Evolutionary conservation across 179 eudicot genomes (phyloP), one percentile per base, ranked within the genome.

Genomic region (Gypsophila paniculata): DNA sequence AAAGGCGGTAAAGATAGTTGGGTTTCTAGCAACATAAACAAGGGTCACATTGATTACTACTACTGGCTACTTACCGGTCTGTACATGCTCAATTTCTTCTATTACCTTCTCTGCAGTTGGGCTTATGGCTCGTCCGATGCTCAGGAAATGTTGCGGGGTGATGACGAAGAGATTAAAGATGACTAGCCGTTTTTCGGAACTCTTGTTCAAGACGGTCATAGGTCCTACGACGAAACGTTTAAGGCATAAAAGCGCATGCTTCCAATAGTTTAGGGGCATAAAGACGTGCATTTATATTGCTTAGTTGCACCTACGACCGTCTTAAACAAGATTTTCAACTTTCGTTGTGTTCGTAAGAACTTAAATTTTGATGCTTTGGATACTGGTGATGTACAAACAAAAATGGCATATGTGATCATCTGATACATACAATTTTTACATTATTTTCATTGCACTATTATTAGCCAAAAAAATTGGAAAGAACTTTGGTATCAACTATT

Each of bases 31-130:
- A 65, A 87, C 46, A 75, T 83, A n/a, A 83, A 85, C 71, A 72
- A 79, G 76, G 88, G 79, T 49, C 86, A 76, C 14, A 74, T 71
- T 49, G 91, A 86, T 70, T 86, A 82, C 60, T 86, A 77, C 32
- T 79, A 72, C 10, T 77, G 83, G 80, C 69, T 81, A 48, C 78
- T 83, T 74, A 80, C 87, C 21, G 80, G 44, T 1, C 42, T 84
- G 22, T 73, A 82, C 65, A 17, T 82, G 19, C 68, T 69, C n/a
- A 83, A 85, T 68, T 38, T 74, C 67, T 6, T 83, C 3, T 85
- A 80, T 46, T 85, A 70, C 61, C 26, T 81, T 36, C 23, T 82
- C 19, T 84, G 86, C 58, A 67, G 82, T 72, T 66, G 74, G 65
- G 85, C 85, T 18, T 81, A 79, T 65, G 86, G 86, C 26, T 71